Percentiles rank a stretch among this genome's conserved stretches.
These are phyloP conservation scores for Protomyces inundatus DNA, from an alignment of 1,139 yeast genomes.

Conservation along the genomic window DNA sequence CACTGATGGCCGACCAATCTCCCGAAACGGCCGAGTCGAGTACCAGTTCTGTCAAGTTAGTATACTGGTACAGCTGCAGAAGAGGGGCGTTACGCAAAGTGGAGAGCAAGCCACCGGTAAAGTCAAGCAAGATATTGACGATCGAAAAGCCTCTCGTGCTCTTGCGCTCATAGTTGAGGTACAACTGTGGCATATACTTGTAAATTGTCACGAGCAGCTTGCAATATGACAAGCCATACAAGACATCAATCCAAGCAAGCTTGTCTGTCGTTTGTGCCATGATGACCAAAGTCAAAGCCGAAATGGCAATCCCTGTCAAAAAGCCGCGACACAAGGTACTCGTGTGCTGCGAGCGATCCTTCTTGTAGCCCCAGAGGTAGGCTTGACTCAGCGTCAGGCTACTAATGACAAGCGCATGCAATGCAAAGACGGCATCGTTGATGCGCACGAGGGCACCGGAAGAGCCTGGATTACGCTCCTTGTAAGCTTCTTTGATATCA, in stretches of 20 bases:
- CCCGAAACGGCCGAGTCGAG: conserved; percentile 10
- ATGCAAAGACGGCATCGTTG: conserved; percentile 23
- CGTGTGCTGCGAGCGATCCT: background rate
- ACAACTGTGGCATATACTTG: conserved; percentile 19
- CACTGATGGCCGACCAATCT: conserved; percentile 17
- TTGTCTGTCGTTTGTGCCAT: background rate
- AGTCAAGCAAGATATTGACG: conserved; percentile 17
- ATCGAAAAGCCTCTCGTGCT: conserved; percentile 20
- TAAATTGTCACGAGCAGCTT: conserved; percentile 15
- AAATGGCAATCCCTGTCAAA: background rate
- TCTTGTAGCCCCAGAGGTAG: conserved; percentile 5
- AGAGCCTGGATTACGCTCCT: conserved; percentile 1
- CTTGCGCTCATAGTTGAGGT: conserved; percentile 7
- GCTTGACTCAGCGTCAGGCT: conserved; percentile 20
- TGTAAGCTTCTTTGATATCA: conserved; percentile 3
- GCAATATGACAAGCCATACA: conserved; percentile 10
- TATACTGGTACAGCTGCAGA: background rate
- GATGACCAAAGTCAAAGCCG: background rate
- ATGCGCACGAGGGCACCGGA: conserved; percentile 15
- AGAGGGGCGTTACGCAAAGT: background rate
- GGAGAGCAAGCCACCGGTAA: conserved; percentile 17
- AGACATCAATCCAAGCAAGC: conserved; percentile 18
- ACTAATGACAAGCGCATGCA: conserved; percentile 15
- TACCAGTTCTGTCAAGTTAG: conserved; percentile 4
- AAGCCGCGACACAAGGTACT: background rate